Base-by-base conservation (phyloP, 345 rosid species). In the Populus ilicifolia region DNA sequence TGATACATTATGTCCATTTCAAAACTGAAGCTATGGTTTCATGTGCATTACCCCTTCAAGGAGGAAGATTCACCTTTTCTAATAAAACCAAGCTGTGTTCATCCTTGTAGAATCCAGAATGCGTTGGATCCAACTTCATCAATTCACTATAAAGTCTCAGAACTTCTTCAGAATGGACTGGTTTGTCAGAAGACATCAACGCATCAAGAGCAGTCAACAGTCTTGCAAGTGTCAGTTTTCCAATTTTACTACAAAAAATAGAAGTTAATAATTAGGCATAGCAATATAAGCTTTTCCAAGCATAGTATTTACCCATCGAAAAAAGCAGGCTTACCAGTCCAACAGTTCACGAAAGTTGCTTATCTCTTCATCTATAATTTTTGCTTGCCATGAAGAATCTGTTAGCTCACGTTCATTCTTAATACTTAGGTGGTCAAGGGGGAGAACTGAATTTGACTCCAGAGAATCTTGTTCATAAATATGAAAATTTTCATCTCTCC, bases 141-240 rank as follows among this genome's bases (percentile, higher is more conserved):
- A 95, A 85, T 46, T 90, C 93, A 39, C 66, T 80, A 84, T 85
- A 92, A 54, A 93, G 87, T 72, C 80, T 82, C 67, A 93, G 91
- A 79, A 92, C 88, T 86, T 91, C 92, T 75, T 88, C 85, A 74
- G 81, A 89, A 68, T 92, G 89, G 69, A 38, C 73, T 76, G 73
- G 74, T 73, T 82, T 82, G n/a, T 70, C 78, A 44, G 83, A 75
- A 70, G 75, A 74, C 59, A 54, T 27, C 83, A 86, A 81, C 68
- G 77, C 85, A 83, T 93, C 89, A 77, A 74, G 82, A 71, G 98
- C 96, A 83, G 83, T 89, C 90, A 92, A 80, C 85, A 93, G 85
- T 85, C 93, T 92, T 27, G 96, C 99, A 79, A 93, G 90, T 12
- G 93, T 90, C 82, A 95, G 93, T 88, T 95, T 95, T 75, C 97